Evolutionary conservation across 768 basidiomycete genomes (phyloP), one percentile per base, ranked within the genome.

Genomic region (Macrolepiota albuminosa): DNA sequence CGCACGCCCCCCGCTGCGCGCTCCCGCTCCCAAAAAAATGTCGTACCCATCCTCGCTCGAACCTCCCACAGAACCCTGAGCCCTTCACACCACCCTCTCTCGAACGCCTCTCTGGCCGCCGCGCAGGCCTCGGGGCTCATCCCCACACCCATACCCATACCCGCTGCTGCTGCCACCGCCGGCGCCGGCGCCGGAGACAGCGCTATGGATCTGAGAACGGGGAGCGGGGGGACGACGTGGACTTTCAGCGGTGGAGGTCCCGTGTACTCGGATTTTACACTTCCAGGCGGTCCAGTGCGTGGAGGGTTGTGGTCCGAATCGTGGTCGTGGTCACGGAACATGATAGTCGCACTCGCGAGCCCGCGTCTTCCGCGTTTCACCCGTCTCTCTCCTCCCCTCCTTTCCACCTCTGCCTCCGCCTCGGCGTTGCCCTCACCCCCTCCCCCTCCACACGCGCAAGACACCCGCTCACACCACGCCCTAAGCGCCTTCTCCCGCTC

Each of bases 401-500:
- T 21, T 21, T 21, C 21, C 21, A 1, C 21, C 21, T 21, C 21
- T 1, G 1, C 21, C 21, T 21, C 21, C 21, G 21, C 21, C 21
- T 21, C 21, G 21, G 21, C 1, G 21, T 21, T 21, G 21, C 21
- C 21, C 21, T 21, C 21, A 21, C 21, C 21, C 21, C 21, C 21
- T 21, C 21, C 21, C 21, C 21, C 21, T 21, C 21, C 21, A 21
- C 1, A 1, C 21, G 21, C 21, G 21, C 21, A 1, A 21, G 21
- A 21, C 21, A 21, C 21, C 21, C 1, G 21, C 21, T 21, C 21
- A 21, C 82, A 61, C 82, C 82, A 83, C 24, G 67, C 68, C 63
- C 74, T 84, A 57, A 89, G 67, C 59, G 73, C 76, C 69, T 83
- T 84, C 72, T 95, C 93, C 45, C 84, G 75, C 61, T 87, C 87